Conservation (phyloP, 2,329 filamentous ascomycete species). For the Sporothrix protearum region DNA sequence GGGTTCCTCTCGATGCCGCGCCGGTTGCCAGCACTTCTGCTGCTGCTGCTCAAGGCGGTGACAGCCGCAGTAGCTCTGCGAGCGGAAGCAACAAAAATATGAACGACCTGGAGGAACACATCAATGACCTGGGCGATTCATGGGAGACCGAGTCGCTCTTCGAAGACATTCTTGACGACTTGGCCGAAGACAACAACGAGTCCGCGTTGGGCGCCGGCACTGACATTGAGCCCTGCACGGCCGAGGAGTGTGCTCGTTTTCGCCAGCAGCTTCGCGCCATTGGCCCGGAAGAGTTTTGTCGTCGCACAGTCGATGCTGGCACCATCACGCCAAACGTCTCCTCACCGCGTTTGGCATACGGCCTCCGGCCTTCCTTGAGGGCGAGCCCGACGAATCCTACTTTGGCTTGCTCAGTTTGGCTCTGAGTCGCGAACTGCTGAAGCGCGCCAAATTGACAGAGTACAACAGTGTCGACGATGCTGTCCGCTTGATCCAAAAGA, state of each 20-base stretch:
- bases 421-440: slow-evolving; percentile 75
- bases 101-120: slow-evolving; percentile 49
- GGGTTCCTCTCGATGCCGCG: slow-evolving; percentile 12
- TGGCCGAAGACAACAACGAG: slow-evolving; percentile 51
- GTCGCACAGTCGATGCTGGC: slow-evolving; percentile 65
- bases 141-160: slow-evolving; percentile 65
- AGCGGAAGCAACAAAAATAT: slow-evolving; percentile 25
- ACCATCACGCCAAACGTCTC: slow-evolving; percentile 76
- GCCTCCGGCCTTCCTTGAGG: slow-evolving; percentile 70
- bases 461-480: slow-evolving; percentile 90
- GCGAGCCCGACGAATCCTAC: slow-evolving; percentile 68
- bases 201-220: slow-evolving; percentile 34
- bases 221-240: slow-evolving; percentile 56
- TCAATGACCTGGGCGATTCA: slow-evolving; percentile 50
- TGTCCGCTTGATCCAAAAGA: slow-evolving; percentile 67
- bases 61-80: slow-evolving; percentile 5
- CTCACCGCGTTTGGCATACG: slow-evolving; percentile 80
- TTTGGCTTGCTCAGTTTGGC: slow-evolving; percentile 71
- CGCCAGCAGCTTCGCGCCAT: slow-evolving; percentile 69
- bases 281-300: slow-evolving; percentile 74
- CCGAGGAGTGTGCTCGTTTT: slow-evolving; percentile 65
- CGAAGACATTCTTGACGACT: slow-evolving; percentile 58
- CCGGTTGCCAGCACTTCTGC: neutral
- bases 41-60: neutral
- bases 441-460: slow-evolving; percentile 71